Percentiles rank a stretch among this genome's conserved stretches.
phyloP scores from a whole-genome alignment of 225 moss, liverwort and hornwort species.

The Asterella californica region DNA sequence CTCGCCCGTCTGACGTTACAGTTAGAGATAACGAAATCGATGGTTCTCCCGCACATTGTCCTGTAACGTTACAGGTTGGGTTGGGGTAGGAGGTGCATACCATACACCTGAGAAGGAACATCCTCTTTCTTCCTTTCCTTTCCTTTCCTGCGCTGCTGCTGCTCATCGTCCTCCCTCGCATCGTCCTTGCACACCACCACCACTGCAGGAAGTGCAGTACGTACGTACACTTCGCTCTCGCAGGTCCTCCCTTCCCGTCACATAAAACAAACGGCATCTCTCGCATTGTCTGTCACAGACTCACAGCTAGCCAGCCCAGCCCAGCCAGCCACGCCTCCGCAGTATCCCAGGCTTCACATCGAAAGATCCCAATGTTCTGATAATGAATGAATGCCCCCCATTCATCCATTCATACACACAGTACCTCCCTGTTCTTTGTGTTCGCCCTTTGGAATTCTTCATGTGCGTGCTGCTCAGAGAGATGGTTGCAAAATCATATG shows the following conservation, averaged over 20 bases:
- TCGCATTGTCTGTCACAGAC: neutral
- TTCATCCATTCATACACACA: too few species aligned
- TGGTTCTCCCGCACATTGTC: neutral
- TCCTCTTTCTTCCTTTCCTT: neutral
- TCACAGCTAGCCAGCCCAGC: too few species aligned
- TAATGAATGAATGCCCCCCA: neutral
- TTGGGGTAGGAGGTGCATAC: neutral
- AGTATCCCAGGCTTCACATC: neutral
- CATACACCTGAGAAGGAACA: constrained; percentile 3
- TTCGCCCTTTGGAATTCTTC: neutral
- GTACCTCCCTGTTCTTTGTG: neutral
- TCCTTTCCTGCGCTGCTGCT: neutral
- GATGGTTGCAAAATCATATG: neutral
- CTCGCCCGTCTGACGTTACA: constrained; percentile 7
- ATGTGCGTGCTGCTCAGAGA: neutral
- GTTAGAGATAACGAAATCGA: constrained; percentile 7
- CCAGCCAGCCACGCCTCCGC: neutral
- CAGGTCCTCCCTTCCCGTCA: neutral
- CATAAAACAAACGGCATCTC: neutral
- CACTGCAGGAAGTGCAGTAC: neutral
- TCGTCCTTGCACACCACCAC: neutral
- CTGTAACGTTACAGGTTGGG: neutral
- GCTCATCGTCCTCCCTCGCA: neutral
- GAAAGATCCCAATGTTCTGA: neutral
- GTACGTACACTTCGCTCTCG: neutral